phyloP scores from a whole-genome alignment of 495 filamentous ascomycete genomes.

The Penicillium goetzii region DNA sequence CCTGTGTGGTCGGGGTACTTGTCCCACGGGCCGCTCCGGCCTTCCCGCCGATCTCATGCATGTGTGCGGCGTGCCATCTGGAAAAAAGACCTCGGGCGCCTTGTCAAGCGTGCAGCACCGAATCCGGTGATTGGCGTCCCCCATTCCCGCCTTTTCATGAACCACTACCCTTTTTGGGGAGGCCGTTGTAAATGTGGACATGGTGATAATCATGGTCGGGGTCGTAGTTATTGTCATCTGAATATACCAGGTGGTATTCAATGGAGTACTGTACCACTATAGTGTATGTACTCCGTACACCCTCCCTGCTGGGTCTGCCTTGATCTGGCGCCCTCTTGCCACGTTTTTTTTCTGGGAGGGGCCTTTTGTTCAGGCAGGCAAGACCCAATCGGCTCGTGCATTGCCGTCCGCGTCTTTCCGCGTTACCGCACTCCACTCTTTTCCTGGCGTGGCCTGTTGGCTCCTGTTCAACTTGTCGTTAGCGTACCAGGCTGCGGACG shows the following conservation, averaged over 20 bases:
- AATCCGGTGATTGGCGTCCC: constrained; percentile 4
- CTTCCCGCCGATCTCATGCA: constrained; percentile 55
- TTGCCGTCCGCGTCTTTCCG: constrained; percentile 50
- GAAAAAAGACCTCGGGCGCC: constrained; percentile 16
- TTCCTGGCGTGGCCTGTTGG: constrained; percentile 22
- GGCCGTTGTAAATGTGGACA: neutral
- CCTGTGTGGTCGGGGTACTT: constrained; percentile 34
- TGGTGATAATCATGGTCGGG: neutral
- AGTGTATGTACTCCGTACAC: no score
- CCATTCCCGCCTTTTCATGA: constrained; percentile 2
- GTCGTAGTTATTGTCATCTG: neutral
- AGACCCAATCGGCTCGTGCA: constrained; percentile 45
- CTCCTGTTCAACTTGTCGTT: constrained; percentile 21
- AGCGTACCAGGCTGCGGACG: constrained; percentile 24
- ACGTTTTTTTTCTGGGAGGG: constrained; percentile 39
- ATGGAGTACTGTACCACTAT: neutral
- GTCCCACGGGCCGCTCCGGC: constrained; percentile 53
- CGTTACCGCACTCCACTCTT: constrained; percentile 36
- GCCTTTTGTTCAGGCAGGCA: constrained; percentile 7
- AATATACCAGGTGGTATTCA: neutral
- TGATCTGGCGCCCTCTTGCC: constrained; percentile 29
- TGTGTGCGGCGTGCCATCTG: constrained; percentile 42
- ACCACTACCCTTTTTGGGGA: neutral
- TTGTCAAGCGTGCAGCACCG: constrained; percentile 5
- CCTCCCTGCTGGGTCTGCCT: constrained; percentile 8